These are phyloP conservation scores for Debaryomyces subglobosus DNA, from an alignment of 1,139 yeast species.

Conservation along the genomic window DNA sequence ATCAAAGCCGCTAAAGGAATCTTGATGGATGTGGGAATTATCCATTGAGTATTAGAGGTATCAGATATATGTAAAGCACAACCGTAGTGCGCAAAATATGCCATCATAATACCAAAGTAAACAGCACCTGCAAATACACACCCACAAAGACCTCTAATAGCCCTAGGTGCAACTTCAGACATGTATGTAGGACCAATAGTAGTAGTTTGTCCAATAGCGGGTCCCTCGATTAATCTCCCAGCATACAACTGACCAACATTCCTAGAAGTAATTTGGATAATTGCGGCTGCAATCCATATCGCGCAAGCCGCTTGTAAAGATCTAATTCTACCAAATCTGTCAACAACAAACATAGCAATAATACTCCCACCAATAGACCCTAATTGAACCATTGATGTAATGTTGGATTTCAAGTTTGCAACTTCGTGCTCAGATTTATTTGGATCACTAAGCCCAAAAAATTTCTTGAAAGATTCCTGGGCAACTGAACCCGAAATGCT, in stretches of 20 bases:
- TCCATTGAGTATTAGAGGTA: conserved; percentile 32
- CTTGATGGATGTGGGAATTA: conserved; percentile 40
- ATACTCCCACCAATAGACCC: conserved; percentile 63
- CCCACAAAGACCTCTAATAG: conserved; percentile 54
- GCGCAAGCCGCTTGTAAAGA: conserved; percentile 50
- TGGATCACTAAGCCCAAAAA: conserved; percentile 51
- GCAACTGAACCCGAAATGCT: conserved; percentile 49
- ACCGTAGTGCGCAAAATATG: conserved; percentile 53
- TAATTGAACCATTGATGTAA: conserved; percentile 63
- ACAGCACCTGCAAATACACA: conserved; percentile 60
- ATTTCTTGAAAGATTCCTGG: conserved; percentile 43
- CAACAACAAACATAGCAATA: conserved; percentile 53
- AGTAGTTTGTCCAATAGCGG: conserved; percentile 60
- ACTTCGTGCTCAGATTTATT: conserved; percentile 35
- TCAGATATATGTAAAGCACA: conserved; percentile 35
- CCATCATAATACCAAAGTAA: conserved; percentile 55
- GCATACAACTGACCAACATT: conserved; percentile 53
- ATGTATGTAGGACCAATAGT: conserved; percentile 59
- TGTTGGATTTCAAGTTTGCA: conserved; percentile 56
- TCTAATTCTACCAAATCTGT: conserved; percentile 57
- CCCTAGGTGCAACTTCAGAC: conserved; percentile 56
- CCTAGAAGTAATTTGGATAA: conserved; percentile 50
- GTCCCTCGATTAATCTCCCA: conserved; percentile 57
- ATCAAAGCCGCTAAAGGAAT: conserved; percentile 47
- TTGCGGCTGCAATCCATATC: conserved; percentile 50